Base-by-base conservation (phyloP, 1,284 basidiomycete genomes). In the Xerocomus nothofagi region DNA sequence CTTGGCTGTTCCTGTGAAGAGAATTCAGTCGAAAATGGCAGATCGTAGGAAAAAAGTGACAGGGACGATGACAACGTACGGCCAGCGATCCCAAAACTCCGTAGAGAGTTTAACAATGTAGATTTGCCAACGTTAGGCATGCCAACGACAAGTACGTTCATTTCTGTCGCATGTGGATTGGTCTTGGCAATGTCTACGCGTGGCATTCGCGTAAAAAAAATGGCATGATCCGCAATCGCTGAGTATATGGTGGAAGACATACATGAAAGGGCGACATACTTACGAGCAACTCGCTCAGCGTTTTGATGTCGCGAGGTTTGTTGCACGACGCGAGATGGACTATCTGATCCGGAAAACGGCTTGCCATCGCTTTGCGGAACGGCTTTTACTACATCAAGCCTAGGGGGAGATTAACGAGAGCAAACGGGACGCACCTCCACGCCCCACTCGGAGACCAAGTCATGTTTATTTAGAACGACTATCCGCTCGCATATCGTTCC, bases 51-150 rank as follows among this genome's bases (percentile, higher is more conserved):
- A 24, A 36, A 37, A 27, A 29, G 5, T 18, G 33, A 39, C 21
- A 38, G 39, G 47, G 31, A 44, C 32, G 23, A 47, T 11, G n/a
- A 33, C 36, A 24, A 77, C 81, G 57, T 67, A 93, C 93, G 88
- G 65, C 92, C 93, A 53, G 82, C 77, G 27, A 96, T 89, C 4
- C 95, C 96, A 54, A 87, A 86, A 60, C 86, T 85, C 36, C 97
- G 81, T n/a, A 99, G 76, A 0, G 91, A 85, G 65, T 99, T 99
- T 14, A 99, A 73, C 44, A 99, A 71, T 4, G 92, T 94, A 24
- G 93, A 97, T 73, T 99, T 99, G 41, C 97, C 97, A 36, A 98
- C 94, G 66, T 99, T 99, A 5, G 96, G 96, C 96, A 99, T 99
- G 21, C 96, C 96, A 45, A 95, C 85, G 21, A 97, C 91, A 6